These are phyloP conservation scores for Plectosphaerella cucumerina DNA, from an alignment of 2,329 filamentous ascomycete species.

Conservation along the genomic window DNA sequence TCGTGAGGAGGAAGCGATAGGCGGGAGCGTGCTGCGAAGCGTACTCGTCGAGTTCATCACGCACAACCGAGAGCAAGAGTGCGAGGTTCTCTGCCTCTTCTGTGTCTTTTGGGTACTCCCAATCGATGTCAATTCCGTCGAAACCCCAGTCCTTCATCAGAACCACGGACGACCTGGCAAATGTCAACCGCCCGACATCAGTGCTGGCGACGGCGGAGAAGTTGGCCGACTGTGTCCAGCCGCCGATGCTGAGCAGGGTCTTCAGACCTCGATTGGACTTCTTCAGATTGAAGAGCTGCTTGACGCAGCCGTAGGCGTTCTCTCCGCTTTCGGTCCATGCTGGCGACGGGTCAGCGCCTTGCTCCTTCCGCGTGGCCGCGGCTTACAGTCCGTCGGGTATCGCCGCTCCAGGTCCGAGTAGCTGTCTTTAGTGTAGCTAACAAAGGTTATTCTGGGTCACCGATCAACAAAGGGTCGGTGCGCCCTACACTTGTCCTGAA, in stretches of 20 bases:
- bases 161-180: slow-evolving; percentile 70
- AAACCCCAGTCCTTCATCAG: slow-evolving; percentile 79
- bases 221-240: slow-evolving; percentile 87
- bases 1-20: slow-evolving; percentile 59
- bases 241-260: slow-evolving; percentile 79
- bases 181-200: slow-evolving; percentile 60
- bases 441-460: not conserved
- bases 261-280: slow-evolving; percentile 77
- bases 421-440: slow-evolving; percentile 60
- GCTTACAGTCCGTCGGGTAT: slow-evolving; percentile 66
- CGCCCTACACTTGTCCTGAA: slow-evolving; percentile 65
- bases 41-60: slow-evolving; percentile 56
- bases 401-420: slow-evolving; percentile 72
- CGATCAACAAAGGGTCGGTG: not conserved
- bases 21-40: slow-evolving; percentile 34
- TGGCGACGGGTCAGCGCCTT: slow-evolving; percentile 10
- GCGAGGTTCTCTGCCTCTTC: slow-evolving; percentile 55
- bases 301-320: slow-evolving; percentile 85
- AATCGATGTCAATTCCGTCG: slow-evolving; percentile 64
- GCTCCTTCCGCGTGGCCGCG: slow-evolving; percentile 44
- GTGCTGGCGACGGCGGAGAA: slow-evolving; percentile 72
- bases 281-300: slow-evolving; percentile 85
- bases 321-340: slow-evolving; percentile 65
- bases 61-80: slow-evolving; percentile 51
- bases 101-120: slow-evolving; percentile 53